These are phyloP conservation scores for Didymella keratinophila DNA, from an alignment of 2,329 filamentous ascomycete species.

Conservation along the genomic window DNA sequence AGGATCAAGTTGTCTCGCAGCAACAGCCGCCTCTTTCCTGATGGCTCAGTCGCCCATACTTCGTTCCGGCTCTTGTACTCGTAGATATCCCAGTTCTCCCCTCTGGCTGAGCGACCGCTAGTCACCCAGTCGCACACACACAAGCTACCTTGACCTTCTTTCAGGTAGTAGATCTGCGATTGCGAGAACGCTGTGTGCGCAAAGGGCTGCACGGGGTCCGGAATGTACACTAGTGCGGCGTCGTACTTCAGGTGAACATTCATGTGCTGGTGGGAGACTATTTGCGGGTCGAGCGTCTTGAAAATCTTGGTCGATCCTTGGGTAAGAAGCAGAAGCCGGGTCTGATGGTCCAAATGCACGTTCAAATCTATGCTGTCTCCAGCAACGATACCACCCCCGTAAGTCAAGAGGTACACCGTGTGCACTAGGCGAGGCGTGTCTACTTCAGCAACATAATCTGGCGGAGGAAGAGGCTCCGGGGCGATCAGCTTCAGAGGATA, in stretches of 20 bases:
- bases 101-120: slow-evolving; percentile 81
- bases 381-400: slow-evolving; percentile 90
- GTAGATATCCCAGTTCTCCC: slow-evolving; percentile 86
- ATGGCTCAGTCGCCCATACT: slow-evolving; percentile 66
- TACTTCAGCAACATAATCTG: slow-evolving; percentile 45
- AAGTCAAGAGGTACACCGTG: slow-evolving; percentile 88
- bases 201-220: slow-evolving; percentile 94
- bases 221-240: slow-evolving; percentile 70
- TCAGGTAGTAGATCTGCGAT: slow-evolving; percentile 73
- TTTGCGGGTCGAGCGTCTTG: slow-evolving; percentile 68
- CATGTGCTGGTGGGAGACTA: slow-evolving; percentile 59
- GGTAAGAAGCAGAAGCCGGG: slow-evolving; percentile 68
- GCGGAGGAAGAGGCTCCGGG: slow-evolving; percentile 70
- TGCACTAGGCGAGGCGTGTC: slow-evolving; percentile 63
- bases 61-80: slow-evolving; percentile 88
- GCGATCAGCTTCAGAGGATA: slow-evolving; percentile 95
- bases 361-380: slow-evolving; percentile 81
- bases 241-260: slow-evolving; percentile 57
- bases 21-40: slow-evolving; percentile 66
- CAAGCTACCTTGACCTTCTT: slow-evolving; percentile 63
- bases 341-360: slow-evolving; percentile 69
- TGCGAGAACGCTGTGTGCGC: slow-evolving; percentile 84
- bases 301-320: slow-evolving; percentile 95
- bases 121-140: slow-evolving; percentile 95
- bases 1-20: slow-evolving; percentile 87